Base-by-base conservation (phyloP, 2,329 filamentous ascomycete genomes). In the Pestalotiopsis fici region DNA sequence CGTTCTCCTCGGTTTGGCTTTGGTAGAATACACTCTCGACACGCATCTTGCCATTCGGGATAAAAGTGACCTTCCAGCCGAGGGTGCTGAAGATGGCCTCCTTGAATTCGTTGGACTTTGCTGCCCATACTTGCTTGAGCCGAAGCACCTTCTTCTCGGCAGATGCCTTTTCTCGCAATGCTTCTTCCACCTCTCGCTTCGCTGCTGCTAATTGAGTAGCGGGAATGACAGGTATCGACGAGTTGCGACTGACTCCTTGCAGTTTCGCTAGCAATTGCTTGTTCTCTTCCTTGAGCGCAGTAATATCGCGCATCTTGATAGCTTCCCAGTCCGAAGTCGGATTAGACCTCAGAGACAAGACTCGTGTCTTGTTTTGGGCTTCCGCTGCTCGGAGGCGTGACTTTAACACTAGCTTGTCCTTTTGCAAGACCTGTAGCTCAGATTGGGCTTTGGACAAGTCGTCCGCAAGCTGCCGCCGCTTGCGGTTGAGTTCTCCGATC, bases 21-120 rank as follows among this genome's bases (percentile, higher is more conserved):
- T 94, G 91, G 76, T 92, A 93, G 76, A 95, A 97, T 71, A 95
- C 92, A 68, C 88, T 92, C 65, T 95, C 97, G 25, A 98, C 93
- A 37, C 94, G 91, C 81, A 98, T 97, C 75, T 97, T 95, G 55
- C 96, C 96, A 78, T 97, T 97, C n/a, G 95, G 94, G 78, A 98
- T 91, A 78, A 99, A 98, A 37, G 96, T 94, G 13, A 98, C 89
- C 65, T 95, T 95, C 92, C 95, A 99, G 0, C 96, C 96, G 0
- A 99, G 86, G 0, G 97, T 91, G 23, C 91, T 94, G 70, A 95
- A 95, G 67, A 99, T 95, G 37, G 95, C 94, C 81, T 98, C 94
- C 62, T 97, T 93, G 82, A 99, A 98, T 81, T 99, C 96, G 74
- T 92, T 90, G 1, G 93, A 94, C 79, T 98, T 99, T 72, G 92